phyloP scores from a whole-genome alignment of 495 filamentous ascomycete species.

The Lasiosphaeria hispida region DNA sequence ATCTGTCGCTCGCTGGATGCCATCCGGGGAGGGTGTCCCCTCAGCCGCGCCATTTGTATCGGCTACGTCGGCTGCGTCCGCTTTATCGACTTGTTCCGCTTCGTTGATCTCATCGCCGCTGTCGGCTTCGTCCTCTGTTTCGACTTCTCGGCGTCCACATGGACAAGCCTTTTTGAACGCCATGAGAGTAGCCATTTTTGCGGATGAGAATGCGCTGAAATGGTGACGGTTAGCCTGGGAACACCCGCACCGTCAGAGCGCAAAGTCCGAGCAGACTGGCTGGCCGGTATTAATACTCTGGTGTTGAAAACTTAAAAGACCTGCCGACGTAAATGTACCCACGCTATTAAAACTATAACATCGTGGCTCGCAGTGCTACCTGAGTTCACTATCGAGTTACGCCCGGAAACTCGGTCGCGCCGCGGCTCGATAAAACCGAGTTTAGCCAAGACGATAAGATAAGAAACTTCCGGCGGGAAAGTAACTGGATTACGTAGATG shows the following conservation, averaged over 20 bases:
- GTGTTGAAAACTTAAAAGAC: conserved; percentile 6
- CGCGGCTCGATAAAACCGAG: too few relatives aligned
- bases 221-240: conserved; percentile 8
- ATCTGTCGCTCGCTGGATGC: conserved; percentile 2
- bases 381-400: too few relatives aligned
- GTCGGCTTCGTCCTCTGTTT: conserved; percentile 7
- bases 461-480: too few relatives aligned
- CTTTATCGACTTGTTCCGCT: conserved; percentile 6
- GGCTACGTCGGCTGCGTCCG: conserved; percentile 1
- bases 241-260: conserved; percentile 1
- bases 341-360: too few relatives aligned
- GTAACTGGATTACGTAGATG: too few relatives aligned
- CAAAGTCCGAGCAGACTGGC: background rate
- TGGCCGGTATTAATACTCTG: conserved; percentile 10
- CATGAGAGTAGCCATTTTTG: conserved; percentile 10
- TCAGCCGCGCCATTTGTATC: background rate
- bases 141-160: conserved; percentile 9
- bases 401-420: too few relatives aligned
- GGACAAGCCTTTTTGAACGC: conserved; percentile 8
- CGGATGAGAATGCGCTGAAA: conserved; percentile 14
- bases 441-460: too few relatives aligned
- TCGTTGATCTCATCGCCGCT: conserved; percentile 2
- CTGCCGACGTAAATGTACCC: too few relatives aligned
- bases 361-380: too few relatives aligned
- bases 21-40: background rate